Conservation (phyloP, 352 stramenopile genomes). For the Phytophthora agathidicida region DNA sequence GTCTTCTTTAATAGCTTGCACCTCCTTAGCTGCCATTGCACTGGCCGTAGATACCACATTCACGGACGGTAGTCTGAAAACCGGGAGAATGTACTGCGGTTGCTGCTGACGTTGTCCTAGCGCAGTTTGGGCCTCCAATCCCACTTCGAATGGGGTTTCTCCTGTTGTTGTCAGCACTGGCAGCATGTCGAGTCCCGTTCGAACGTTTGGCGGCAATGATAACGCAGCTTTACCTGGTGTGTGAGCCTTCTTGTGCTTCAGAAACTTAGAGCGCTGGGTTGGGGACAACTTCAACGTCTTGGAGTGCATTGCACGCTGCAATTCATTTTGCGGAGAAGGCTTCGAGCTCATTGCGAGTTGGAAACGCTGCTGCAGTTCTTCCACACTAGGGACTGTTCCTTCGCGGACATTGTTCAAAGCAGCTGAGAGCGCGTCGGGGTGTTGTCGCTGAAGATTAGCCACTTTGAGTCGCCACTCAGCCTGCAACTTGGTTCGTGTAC, state of each 20-base stretch:
- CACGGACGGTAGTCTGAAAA: slow-evolving; percentile 74
- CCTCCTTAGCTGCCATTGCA: slow-evolving; percentile 43
- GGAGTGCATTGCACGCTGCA: slow-evolving; percentile 48
- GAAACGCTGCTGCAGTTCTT: slow-evolving; percentile 54
- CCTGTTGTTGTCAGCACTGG: slow-evolving; percentile 71
- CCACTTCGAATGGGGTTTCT: slow-evolving; percentile 79
- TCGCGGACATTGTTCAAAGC: slow-evolving; percentile 25
- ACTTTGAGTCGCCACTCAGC: slow-evolving; percentile 75
- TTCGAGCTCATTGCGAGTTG: slow-evolving; percentile 30
- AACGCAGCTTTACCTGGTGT: slow-evolving; percentile 5
- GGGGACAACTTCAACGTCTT: slow-evolving; percentile 49
- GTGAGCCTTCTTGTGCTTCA: slow-evolving; percentile 52
- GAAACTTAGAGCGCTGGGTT: slow-evolving; percentile 52
- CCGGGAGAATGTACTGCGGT: slow-evolving; percentile 58
- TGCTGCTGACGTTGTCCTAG: slow-evolving; percentile 22
- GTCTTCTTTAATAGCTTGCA: slow-evolving; percentile 55
- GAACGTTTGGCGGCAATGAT: slow-evolving; percentile 21
- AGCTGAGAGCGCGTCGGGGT: slow-evolving; percentile 33
- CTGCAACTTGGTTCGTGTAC: slow-evolving; percentile 70
- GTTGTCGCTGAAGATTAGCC: slow-evolving; percentile 49
- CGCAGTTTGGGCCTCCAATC: slow-evolving; percentile 38
- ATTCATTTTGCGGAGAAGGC: slow-evolving; percentile 12
- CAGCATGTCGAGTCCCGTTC: slow-evolving; percentile 63
- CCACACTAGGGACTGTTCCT: slow-evolving; percentile 22
- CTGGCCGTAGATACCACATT: slow-evolving; percentile 49